These are phyloP conservation scores for Umbelopsis vinacea DNA, from an alignment of 192 early-diverging fungal genomes.

Conservation along the genomic window DNA sequence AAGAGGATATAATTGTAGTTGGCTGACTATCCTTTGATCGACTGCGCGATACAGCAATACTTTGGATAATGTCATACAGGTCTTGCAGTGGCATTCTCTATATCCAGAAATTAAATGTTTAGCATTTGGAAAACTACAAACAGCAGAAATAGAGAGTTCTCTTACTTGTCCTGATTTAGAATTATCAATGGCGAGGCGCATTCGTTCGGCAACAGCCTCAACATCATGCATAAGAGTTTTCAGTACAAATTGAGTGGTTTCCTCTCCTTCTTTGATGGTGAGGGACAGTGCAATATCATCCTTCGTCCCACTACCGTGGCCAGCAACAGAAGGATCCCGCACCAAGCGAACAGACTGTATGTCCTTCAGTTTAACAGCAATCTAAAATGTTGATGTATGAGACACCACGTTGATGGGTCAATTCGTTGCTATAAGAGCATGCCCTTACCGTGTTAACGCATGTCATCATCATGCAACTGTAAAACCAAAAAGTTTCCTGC, in stretches of 20 bases:
- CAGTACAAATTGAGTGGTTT: slow-evolving; percentile 16
- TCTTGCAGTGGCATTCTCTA: slow-evolving; percentile 10
- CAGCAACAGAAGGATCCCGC: slow-evolving; percentile 11
- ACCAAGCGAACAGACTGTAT: slow-evolving; percentile 44
- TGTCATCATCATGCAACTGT: slow-evolving; percentile 63
- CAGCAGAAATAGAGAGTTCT: too few relatives aligned
- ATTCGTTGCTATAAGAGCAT: neutral
- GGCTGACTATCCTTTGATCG: slow-evolving; percentile 21
- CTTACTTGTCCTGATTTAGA: slow-evolving; percentile 10
- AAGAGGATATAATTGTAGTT: neutral
- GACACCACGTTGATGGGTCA: neutral
- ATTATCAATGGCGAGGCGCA: slow-evolving; percentile 26
- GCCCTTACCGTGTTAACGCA: slow-evolving; percentile 59
- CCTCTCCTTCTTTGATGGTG: neutral
- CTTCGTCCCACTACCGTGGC: slow-evolving; percentile 25
- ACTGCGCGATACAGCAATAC: neutral
- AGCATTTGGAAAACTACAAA: too few relatives aligned
- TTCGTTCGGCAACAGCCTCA: slow-evolving; percentile 25
- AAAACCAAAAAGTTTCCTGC: slow-evolving; percentile 65
- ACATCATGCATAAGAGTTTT: slow-evolving; percentile 27
- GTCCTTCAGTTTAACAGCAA: slow-evolving; percentile 46
- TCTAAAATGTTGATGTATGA: slow-evolving; percentile 31
- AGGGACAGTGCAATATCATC: slow-evolving; percentile 24
- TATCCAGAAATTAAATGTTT: neutral
- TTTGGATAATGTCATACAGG: slow-evolving; percentile 22